Percentiles rank a stretch among this genome's conserved stretches.
Evolutionary conservation across 2,329 filamentous ascomycete species (phyloP).

Genomic region (Stenocarpella maydis): DNA sequence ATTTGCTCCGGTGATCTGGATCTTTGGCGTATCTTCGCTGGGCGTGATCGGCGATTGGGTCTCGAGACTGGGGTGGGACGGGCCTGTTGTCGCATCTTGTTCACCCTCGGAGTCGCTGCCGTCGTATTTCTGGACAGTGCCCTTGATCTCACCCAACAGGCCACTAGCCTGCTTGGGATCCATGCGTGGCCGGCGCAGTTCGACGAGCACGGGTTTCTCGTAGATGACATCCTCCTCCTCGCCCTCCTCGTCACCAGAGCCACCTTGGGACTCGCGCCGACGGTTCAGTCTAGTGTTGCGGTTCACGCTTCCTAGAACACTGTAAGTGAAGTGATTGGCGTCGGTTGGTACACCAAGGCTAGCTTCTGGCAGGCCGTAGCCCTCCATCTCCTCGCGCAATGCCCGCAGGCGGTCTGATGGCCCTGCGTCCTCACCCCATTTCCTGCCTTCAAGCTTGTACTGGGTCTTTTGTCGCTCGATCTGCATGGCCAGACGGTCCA

Average conservation of each 20-base stretch:
- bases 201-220: slow-evolving; percentile 81
- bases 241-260: slow-evolving; percentile 55
- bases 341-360: slow-evolving; percentile 56
- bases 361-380: slow-evolving; percentile 51
- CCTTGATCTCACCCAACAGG: slow-evolving; percentile 74
- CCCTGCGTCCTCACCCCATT: slow-evolving; percentile 82
- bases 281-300: slow-evolving; percentile 63
- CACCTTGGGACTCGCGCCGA: slow-evolving; percentile 42
- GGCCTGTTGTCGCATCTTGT: slow-evolving; percentile 76
- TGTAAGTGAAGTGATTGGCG: slow-evolving; percentile 72
- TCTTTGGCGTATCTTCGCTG: slow-evolving; percentile 68
- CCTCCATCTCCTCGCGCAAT: slow-evolving; percentile 93
- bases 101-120: slow-evolving; percentile 76
- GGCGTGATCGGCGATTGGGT: slow-evolving; percentile 74
- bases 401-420: slow-evolving; percentile 93
- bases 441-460: slow-evolving; percentile 93
- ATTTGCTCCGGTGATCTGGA: slow-evolving; percentile 60
- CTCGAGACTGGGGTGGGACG: slow-evolving; percentile 78
- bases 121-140: slow-evolving; percentile 77
- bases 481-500: slow-evolving; percentile 94
- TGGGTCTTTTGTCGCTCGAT: slow-evolving; percentile 97
- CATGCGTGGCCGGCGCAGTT: slow-evolving; percentile 76
- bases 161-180: slow-evolving; percentile 72
- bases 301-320: slow-evolving; percentile 76
- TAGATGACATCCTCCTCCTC: slow-evolving; percentile 71